Conservation (phyloP, 495 filamentous ascomycete genomes). For the Acidiella bohemica region DNA sequence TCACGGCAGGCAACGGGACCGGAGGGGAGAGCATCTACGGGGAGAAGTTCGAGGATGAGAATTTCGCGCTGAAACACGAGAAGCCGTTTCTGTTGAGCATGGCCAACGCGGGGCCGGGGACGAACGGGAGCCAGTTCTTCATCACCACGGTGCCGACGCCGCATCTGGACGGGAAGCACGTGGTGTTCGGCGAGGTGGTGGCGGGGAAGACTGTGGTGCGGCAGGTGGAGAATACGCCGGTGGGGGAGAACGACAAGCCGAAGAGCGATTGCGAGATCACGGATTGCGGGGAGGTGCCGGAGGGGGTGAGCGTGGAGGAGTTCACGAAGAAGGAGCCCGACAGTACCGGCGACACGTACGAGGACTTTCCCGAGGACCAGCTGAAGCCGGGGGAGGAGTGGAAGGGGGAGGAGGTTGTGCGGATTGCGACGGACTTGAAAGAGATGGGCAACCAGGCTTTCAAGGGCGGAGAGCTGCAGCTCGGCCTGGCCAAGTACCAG, state of each 20-base stretch:
- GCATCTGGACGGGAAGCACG: slow-evolving; percentile 92
- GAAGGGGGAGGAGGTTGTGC: slow-evolving; percentile 50
- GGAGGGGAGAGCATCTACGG: slow-evolving; percentile 98
- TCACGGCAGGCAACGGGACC: slow-evolving; percentile 82
- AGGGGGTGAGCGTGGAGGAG: slow-evolving; percentile 48
- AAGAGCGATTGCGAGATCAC: slow-evolving; percentile 53
- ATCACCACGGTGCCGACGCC: slow-evolving; percentile 86
- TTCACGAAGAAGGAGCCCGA: slow-evolving; percentile 54
- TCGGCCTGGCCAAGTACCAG: slow-evolving; percentile 87
- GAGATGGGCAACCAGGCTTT: slow-evolving; percentile 85
- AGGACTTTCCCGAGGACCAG: slow-evolving; percentile 91
- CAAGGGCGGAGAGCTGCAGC: slow-evolving; percentile 54
- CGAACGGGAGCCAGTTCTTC: slow-evolving; percentile 98
- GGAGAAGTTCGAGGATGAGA: slow-evolving; percentile 95
- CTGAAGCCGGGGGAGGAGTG: slow-evolving; percentile 33
- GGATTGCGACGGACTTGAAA: slow-evolving; percentile 80
- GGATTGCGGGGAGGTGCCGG: slow-evolving; percentile 72
- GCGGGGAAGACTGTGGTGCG: slow-evolving; percentile 82
- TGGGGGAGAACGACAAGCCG: slow-evolving; percentile 68
- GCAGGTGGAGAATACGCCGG: slow-evolving; percentile 78
- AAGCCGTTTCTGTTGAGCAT: slow-evolving; percentile 91
- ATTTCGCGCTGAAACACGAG: slow-evolving; percentile 85
- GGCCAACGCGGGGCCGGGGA: slow-evolving; percentile 97
- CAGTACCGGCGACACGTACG: slow-evolving; percentile 77
- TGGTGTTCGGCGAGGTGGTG: slow-evolving; percentile 94